Evolutionary conservation across 2,329 filamentous ascomycete species (phyloP).

Genomic region (Fusarium stilboides): DNA sequence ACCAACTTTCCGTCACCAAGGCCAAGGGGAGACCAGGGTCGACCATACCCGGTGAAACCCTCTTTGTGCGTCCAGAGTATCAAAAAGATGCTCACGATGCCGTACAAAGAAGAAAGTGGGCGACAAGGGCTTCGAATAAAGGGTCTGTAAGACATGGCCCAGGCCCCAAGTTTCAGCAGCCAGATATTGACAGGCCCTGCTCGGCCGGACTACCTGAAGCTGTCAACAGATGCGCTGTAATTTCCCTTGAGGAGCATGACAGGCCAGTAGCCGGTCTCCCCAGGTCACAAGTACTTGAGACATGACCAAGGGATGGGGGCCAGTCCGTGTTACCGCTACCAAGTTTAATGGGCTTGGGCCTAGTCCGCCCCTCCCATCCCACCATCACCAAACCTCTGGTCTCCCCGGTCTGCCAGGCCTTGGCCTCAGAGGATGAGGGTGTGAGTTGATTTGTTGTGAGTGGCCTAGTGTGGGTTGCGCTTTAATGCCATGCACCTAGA

Average conservation of each 20-base stretch:
- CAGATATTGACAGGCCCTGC: slow-evolving; percentile 34
- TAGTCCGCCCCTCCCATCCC: slow-evolving; percentile 33
- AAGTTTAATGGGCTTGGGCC: slow-evolving; percentile 31
- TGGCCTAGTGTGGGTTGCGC: slow-evolving; percentile 12
- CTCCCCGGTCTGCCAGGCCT: slow-evolving; percentile 25
- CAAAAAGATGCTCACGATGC: slow-evolving; percentile 18
- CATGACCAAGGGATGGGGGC: slow-evolving; percentile 4
- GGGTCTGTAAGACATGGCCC: slow-evolving; percentile 24
- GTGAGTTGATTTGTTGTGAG: slow-evolving; percentile 5
- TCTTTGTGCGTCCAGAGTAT: slow-evolving; percentile 34
- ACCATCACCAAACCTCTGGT: slow-evolving; percentile 34
- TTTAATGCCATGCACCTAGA: slow-evolving; percentile 15
- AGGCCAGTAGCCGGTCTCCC: slow-evolving; percentile 15
- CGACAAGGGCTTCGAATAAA: slow-evolving; percentile 26
- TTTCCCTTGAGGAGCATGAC: slow-evolving; percentile 37
- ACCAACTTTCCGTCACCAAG: neutral
- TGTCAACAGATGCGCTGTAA: slow-evolving; percentile 44
- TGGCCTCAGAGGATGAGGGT: slow-evolving; percentile 13
- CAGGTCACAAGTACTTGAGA: slow-evolving; percentile 46
- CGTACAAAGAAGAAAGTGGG: slow-evolving; percentile 29
- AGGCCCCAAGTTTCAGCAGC: slow-evolving; percentile 35
- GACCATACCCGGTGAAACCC: slow-evolving; percentile 36
- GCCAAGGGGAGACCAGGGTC: slow-evolving; percentile 29
- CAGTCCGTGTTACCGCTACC: slow-evolving; percentile 39
- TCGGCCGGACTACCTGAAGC: slow-evolving; percentile 39